These are phyloP conservation scores for Rhizomucor pusillus DNA, from an alignment of 371 early-diverging fungal species.

Conservation along the genomic window DNA sequence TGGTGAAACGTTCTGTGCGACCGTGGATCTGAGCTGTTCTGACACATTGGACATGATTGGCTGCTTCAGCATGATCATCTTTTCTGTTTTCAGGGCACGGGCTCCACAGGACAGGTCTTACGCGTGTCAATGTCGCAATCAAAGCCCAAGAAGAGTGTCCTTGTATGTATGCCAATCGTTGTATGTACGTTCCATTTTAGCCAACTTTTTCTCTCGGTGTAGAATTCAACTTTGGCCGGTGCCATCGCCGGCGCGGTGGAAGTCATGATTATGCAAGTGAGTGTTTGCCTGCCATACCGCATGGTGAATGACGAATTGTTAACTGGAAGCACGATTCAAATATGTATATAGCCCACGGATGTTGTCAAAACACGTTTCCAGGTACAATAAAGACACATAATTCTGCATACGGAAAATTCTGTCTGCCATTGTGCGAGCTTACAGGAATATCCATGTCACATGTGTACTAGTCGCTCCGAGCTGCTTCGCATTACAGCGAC, in stretches of 20 bases:
- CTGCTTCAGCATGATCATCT: too few species aligned
- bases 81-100: background rate
- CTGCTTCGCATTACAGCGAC: slow-evolving; percentile 31
- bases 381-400: slow-evolving; percentile 16
- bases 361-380: slow-evolving; percentile 45
- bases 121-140: slow-evolving; percentile 3
- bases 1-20: too few species aligned
- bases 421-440: too few species aligned
- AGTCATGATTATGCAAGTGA: slow-evolving; percentile 20
- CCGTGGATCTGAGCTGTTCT: too few species aligned
- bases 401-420: too few species aligned
- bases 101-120: background rate
- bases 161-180: slow-evolving; percentile 9
- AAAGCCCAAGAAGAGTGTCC: slow-evolving; percentile 11
- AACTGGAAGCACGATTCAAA: background rate
- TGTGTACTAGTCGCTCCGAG: slow-evolving; percentile 18
- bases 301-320: too few species aligned
- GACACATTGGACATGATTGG: too few species aligned
- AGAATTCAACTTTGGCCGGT: slow-evolving; percentile 20
- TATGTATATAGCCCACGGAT: slow-evolving; percentile 32
- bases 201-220: too few species aligned
- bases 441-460: background rate
- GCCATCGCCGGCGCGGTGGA: slow-evolving; percentile 16
- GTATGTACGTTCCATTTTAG: too few species aligned
- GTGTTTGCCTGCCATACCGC: too few species aligned